These are phyloP conservation scores for Candida maltosa DNA, from an alignment of 805 yeast species.

Conservation along the genomic window DNA sequence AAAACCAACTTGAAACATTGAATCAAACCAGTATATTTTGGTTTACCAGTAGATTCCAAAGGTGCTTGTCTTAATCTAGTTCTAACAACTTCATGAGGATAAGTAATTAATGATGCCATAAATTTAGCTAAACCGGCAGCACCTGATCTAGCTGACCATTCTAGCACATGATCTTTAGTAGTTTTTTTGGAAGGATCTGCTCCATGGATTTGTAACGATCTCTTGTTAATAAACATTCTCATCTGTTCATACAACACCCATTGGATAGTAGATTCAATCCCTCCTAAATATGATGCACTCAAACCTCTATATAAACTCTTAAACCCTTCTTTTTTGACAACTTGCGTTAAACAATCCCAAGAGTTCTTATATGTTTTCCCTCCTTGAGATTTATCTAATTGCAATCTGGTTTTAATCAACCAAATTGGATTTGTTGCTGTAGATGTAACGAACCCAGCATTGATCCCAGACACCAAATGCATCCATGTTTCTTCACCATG, in stretches of 20 bases:
- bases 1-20: slow-evolving; percentile 85
- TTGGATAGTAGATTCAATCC: slow-evolving; percentile 87
- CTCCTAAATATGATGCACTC: slow-evolving; percentile 91
- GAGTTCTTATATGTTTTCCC: slow-evolving; percentile 75
- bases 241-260: slow-evolving; percentile 97
- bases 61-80: slow-evolving; percentile 97
- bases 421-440: slow-evolving; percentile 98
- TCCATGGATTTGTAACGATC: slow-evolving; percentile 39
- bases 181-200: slow-evolving; percentile 27
- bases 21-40: slow-evolving; percentile 84
- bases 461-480: slow-evolving; percentile 80
- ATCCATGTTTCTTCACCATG: slow-evolving; percentile 73
- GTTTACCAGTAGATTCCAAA: slow-evolving; percentile 61
- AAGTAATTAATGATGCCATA: slow-evolving; percentile 86
- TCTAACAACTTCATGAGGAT: slow-evolving; percentile 96
- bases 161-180: slow-evolving; percentile 62
- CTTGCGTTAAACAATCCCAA: slow-evolving; percentile 74
- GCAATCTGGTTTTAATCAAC: slow-evolving; percentile 92
- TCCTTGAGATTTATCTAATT: slow-evolving; percentile 74
- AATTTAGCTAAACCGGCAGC: slow-evolving; percentile 97
- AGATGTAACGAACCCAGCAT: slow-evolving; percentile 91
- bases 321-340: slow-evolving; percentile 74
- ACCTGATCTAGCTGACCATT: slow-evolving; percentile 95
- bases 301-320: slow-evolving; percentile 83
- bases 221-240: slow-evolving; percentile 62